Base-by-base conservation (phyloP, 176 grass and related monocot genomes). In the Juncus inflexus region DNA sequence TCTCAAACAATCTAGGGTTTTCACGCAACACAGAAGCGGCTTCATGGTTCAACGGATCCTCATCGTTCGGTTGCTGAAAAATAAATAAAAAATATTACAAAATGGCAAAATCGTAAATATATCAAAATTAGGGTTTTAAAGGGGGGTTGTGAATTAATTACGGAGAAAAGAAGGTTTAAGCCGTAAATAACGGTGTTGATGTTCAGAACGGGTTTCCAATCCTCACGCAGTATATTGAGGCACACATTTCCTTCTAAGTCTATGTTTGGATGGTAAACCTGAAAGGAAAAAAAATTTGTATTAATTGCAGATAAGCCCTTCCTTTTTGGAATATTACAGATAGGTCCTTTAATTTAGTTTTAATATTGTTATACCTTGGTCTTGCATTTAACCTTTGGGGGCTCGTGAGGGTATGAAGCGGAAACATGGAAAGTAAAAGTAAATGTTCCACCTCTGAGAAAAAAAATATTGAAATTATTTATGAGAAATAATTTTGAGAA, bases 181-280 rank as follows among this genome's bases (percentile, higher is more conserved):
- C 86, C 86, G 66, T 89, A 89, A 52, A 89, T 63, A 47, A 84
- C 71, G 64, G 86, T 84, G 74, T 89, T 89, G 61, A 84, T 78
- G 50, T 89, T 89, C 42, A 89, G 72, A 43, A 89, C 81, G 70
- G 86, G 86, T 63, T 89, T 89, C 86, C 81, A 84, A 36, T 84
- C 86, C 78, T 89, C 81, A 78, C 81, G 86, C 58, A 89, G 74
- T 77, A 89, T 89, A 66, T 84, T 89, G 12, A 89, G 70, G 64
- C 86, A 89, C 50, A 89, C 86, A 76, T 89, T 89, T 72, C 87
- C 87, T 42, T 90, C 87, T 68, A 90, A 47, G 63, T 90, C 87
- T 41, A 90, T 90, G 71, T 90, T 90, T 49, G 87, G 83, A 81
- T 90, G 87, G 50, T 90, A 90, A 39, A 90, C 72, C 87, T 90